Evolutionary conservation across 1,284 basidiomycete species (phyloP), one percentile per base, ranked within the genome.

Genomic region (Pseudozyma hubeiensis): DNA sequence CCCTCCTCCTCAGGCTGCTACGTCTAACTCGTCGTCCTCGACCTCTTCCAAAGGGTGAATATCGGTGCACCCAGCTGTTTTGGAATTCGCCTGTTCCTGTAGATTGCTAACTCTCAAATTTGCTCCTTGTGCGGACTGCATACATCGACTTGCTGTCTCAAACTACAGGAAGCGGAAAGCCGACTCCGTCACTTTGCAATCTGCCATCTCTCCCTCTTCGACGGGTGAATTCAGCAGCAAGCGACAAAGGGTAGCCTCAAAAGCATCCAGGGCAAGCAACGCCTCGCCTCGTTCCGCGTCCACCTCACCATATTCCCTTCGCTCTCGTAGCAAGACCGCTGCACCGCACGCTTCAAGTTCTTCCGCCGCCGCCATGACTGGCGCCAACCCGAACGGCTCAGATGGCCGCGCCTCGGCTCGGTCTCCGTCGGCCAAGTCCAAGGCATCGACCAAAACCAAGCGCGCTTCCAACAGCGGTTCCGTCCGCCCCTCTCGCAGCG

Each of bases 161-260:
- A 13, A 8, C 11, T 16, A 34, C 49, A 68, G 66, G 46, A 64
- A 69, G 49, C 66, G 66, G 37, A 69, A 69, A 49, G 61, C 60
- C 10, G 34, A 35, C 40, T 33, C 64, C 4, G 49, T n/a, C 55
- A 47, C 39, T 44, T 29, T 53, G 10, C 43, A 47, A 33, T 14
- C 52, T 5, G 41, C 50, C 19, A 31, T 45, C n/a, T 53, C 54
- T 29, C 51, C 59, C 34, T 29, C 50, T 14, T 48, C 51, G 29
- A 34, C 48, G 52, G 53, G 51, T 29, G 55, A 57, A 34, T 50
- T 45, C 29, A 71, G 62, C 48, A 58, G 30, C 44, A 71, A 71
- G 52, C 62, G 68, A 29, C 68, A 53, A 24, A 71, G 63, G 58
- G 53, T 53, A n/a, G 16, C 45, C 16, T n/a, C 59, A 7, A 43